Base-by-base conservation (phyloP, 2,329 filamentous ascomycete genomes). In the Talaromyces sp. region DNA sequence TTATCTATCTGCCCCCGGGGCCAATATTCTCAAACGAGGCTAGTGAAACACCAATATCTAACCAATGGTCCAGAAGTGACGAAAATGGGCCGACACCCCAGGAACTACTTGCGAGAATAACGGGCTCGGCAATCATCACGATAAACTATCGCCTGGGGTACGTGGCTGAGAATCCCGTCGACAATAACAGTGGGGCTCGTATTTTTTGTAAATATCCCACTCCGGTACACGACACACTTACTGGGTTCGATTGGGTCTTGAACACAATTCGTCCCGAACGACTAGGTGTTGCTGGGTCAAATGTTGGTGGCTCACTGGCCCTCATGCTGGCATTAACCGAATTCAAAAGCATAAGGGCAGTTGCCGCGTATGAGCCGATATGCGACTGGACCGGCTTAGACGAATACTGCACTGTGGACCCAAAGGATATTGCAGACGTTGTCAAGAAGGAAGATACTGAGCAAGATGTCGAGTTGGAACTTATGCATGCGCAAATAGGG, bases 311-410 rank as follows among this genome's bases (percentile, higher is more conserved):
- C 19, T 78, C 75, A 0, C 61, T 80, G 55, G 76, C 77, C 4
- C 62, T 77, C 2, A 78, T 77, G 73, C 70, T 80, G 11, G 71
- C 77, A 0, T 68, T 80, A 19, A 79, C 75, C 10, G 75, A 77
- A 64, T 65, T 74, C 1, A 65, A 67, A 55, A 68, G 65, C 10
- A 62, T 77, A 21, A 64, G 67, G 31, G 71, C 72, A 10, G 66
- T 76, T 41, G 72, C 73, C 4, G 70, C 71, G 0, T 26, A 70
- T 8, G 69, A 75, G 14, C 75, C 75, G 0, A 57, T 77, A 3
- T 75, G 73, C 32, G 74, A 77, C 62, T 77, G 75, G 75, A 69
- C 71, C 1, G 67, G 70, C 0, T 62, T 80, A 21, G 77, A 80
- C 50, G 76, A 78, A 35, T 73, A 75, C 57, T 77, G 75, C 57